Percentiles rank a stretch among this genome's conserved stretches.
Evolutionary conservation across 257 asterid genomes (phyloP).

Genomic region (Gynochthodes officinalis): DNA sequence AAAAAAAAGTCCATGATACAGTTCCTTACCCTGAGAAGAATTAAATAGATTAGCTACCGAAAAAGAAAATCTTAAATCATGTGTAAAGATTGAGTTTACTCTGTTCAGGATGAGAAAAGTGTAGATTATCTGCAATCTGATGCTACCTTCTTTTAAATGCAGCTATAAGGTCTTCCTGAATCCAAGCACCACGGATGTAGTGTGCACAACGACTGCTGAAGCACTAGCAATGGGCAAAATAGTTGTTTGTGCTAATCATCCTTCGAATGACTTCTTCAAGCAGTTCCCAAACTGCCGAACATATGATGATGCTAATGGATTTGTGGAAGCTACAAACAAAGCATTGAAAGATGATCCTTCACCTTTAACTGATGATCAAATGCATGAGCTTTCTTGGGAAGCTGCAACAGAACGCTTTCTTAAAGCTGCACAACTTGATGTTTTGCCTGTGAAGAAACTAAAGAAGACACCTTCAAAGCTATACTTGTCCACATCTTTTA

Average conservation of each 20-base stretch:
- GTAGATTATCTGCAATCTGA: background rate
- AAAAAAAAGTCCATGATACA: background rate
- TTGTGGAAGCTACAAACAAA: slow-evolving; percentile 61
- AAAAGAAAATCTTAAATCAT: background rate
- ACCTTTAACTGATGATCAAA: slow-evolving; percentile 61
- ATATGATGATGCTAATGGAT: slow-evolving; percentile 60
- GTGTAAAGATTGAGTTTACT: background rate
- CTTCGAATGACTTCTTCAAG: slow-evolving; percentile 93
- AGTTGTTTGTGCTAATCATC: slow-evolving; percentile 90
- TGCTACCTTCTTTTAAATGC: slow-evolving; percentile 19
- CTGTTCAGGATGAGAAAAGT: background rate
- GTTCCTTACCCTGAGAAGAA: background rate
- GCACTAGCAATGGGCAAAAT: slow-evolving; percentile 98
- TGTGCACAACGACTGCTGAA: slow-evolving; percentile 97
- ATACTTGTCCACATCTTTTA: slow-evolving; percentile 61
- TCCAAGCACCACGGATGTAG: slow-evolving; percentile 98
- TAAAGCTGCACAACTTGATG: slow-evolving; percentile 58
- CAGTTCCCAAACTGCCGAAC: slow-evolving; percentile 94
- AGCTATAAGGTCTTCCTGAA: slow-evolving; percentile 90
- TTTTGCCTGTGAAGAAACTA: slow-evolving; percentile 35
- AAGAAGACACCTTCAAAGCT: slow-evolving; percentile 46
- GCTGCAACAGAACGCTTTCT: slow-evolving; percentile 92
- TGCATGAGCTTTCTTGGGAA: slow-evolving; percentile 93
- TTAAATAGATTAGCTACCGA: no score
- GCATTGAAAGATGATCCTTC: slow-evolving; percentile 79